A percentile compares a stretch with the other conserved stretches of the same genome.
Conservation (phyloP, 768 basidiomycete genomes). For the Pleurotus giganteus region DNA sequence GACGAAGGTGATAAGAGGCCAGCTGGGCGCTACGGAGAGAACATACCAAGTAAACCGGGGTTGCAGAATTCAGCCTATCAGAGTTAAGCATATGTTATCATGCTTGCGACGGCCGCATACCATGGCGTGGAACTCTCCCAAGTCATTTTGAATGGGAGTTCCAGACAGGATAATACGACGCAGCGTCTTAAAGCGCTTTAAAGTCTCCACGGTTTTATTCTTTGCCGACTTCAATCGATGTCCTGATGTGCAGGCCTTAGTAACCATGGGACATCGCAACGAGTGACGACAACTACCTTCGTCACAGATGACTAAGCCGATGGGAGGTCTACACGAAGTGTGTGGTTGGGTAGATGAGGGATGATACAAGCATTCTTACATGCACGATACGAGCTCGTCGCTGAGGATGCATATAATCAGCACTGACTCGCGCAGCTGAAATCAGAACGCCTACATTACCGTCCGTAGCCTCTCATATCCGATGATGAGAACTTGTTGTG, state of each 20-base stretch:
- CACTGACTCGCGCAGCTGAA: no score
- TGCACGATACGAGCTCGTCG: slow-evolving; percentile 58
- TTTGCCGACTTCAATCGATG: slow-evolving; percentile 91
- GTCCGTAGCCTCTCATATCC: slow-evolving; percentile 90
- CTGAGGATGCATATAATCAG: slow-evolving; percentile 31
- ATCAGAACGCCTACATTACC: slow-evolving; percentile 58
- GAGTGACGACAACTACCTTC: slow-evolving; percentile 55
- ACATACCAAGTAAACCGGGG: slow-evolving; percentile 79
- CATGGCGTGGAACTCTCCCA: slow-evolving; percentile 96
- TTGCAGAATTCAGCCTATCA: slow-evolving; percentile 88
- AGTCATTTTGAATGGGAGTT: slow-evolving; percentile 96
- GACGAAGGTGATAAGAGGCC: slow-evolving; percentile 2
- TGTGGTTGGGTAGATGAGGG: background rate
- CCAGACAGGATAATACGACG: slow-evolving; percentile 90
- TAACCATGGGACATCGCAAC: background rate
- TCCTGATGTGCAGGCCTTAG: slow-evolving; percentile 39
- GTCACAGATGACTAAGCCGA: slow-evolving; percentile 93
- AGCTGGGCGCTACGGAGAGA: background rate
- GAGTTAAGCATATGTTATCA: background rate
- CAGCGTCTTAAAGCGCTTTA: slow-evolving; percentile 71
- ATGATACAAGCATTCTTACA: slow-evolving; percentile 36
- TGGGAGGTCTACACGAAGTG: slow-evolving; percentile 62
- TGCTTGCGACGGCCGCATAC: slow-evolving; percentile 33
- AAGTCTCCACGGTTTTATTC: slow-evolving; percentile 87
- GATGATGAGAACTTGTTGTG: slow-evolving; percentile 86